These are phyloP conservation scores for Symbiodinium pilosum DNA, from an alignment of 73 alveolate species.

Conservation along the genomic window DNA sequence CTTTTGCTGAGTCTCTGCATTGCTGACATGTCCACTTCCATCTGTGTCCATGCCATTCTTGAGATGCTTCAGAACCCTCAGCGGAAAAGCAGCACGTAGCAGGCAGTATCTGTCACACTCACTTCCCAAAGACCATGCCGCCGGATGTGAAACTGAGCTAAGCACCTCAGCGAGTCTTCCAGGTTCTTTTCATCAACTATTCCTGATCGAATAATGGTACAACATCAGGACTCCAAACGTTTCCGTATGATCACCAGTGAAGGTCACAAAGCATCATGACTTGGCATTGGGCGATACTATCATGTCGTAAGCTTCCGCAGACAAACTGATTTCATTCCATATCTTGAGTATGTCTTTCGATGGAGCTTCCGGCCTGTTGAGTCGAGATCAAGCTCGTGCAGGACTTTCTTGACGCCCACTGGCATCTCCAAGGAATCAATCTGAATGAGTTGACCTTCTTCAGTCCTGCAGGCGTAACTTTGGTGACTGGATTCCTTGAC, in stretches of 20 bases:
- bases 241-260: too few species aligned
- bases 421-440: background rate
- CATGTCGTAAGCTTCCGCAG: too few species aligned
- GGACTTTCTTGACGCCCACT: constrained; percentile 42
- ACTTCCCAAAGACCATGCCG: background rate
- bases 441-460: background rate
- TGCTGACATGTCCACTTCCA: constrained; percentile 90
- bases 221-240: too few species aligned
- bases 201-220: too few species aligned
- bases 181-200: constrained; percentile 72
- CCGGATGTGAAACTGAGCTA: background rate
- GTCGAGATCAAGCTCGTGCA: constrained; percentile 54
- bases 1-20: background rate
- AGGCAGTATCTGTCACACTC: background rate
- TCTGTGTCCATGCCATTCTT: constrained; percentile 78
- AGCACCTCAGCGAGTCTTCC: constrained; percentile 51
- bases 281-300: too few species aligned
- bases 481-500: too few species aligned
- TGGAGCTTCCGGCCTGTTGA: background rate
- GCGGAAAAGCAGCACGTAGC: background rate
- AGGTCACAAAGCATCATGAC: too few species aligned
- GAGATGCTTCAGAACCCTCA: constrained; percentile 44
- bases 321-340: too few species aligned
- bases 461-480: background rate
- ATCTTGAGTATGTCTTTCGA: too few species aligned